Evolutionary conservation across 352 stramenopile species (phyloP).

Genomic region (Globisporangium mamillatum): DNA sequence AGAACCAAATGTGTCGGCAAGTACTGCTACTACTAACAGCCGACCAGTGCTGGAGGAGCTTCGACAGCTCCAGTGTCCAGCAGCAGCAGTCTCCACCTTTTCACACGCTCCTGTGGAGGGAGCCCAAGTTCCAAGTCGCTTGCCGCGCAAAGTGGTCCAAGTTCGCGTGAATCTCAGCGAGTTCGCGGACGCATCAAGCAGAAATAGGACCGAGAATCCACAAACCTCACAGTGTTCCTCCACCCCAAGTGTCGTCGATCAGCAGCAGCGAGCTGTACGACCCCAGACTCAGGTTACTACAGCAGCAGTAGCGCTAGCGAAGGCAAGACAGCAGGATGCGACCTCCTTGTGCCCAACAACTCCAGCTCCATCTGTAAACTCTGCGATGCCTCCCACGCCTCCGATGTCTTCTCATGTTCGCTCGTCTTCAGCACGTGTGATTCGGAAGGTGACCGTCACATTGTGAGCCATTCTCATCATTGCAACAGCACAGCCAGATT

Average conservation of each 20-base stretch:
- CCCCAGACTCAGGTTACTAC: neutral
- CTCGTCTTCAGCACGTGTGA: constrained; percentile 20
- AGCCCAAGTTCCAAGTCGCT: neutral
- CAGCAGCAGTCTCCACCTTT: neutral
- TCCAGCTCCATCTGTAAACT: neutral
- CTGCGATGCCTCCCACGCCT: neutral
- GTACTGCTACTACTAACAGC: neutral
- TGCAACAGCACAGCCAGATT: neutral
- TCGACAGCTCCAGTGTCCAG: neutral
- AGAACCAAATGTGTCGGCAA: neutral
- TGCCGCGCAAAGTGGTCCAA: constrained; percentile 37
- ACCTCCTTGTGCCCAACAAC: neutral
- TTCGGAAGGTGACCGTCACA: constrained; percentile 41
- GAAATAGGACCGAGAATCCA: neutral
- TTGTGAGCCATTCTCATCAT: constrained; percentile 20
- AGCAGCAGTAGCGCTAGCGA: neutral
- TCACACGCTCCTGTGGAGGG: neutral
- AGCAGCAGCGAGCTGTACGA: neutral
- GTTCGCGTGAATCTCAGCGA: constrained; percentile 44
- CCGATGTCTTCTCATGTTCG: neutral
- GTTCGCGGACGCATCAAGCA: constrained; percentile 12
- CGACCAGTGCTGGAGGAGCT: neutral
- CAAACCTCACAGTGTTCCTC: neutral
- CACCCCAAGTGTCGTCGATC: neutral
- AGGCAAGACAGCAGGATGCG: neutral